Evolutionary conservation across 2,329 filamentous ascomycete genomes (phyloP), one percentile per base, ranked within the genome.

Genomic region (Exophiala lecanii-corni): DNA sequence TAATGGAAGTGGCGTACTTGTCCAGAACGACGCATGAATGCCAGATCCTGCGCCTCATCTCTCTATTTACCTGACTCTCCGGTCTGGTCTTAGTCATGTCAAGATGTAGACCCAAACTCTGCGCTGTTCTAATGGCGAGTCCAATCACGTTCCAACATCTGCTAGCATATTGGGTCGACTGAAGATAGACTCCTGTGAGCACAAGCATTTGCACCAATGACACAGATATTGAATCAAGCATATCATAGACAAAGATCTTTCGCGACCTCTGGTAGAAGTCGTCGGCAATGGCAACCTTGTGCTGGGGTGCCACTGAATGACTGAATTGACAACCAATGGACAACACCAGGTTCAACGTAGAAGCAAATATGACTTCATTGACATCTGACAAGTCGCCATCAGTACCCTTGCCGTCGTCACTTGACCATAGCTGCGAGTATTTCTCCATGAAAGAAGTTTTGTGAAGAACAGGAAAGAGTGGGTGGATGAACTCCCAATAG

Each of bases 91-190:
- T 28, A 5, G 36, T 25, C 7, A 25, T 13, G 10, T 41, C 37
- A 55, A 35, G 55, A 55, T 74, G 70, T 19, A 73, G 52, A 0
- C 70, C 71, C 2, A 74, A 41, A 0, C 69, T 66, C 36, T 73
- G 69, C 0, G 72, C 71, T 13, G 66, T 71, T 2, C 71, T 60
- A 10, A 73, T 64, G 0, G 70, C 70, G 3, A 68, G 59, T 0
- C 71, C 71, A 0, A 71, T 66, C 2, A 69, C 63, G 57, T 74
- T 73, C 72, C 71, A 75, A 1, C 69, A 73, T 43, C 71, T 66
- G 43, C 72, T 67, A 0, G 68, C 65, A 9, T 65, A 65, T 7
- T 70, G 64, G 0, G 71, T 73, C 32, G 71, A 71, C 36, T 74
- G 71, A 0, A 74, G 54, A 45, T 73, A 74, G 30, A 72, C 69